Evolutionary conservation across 2,329 filamentous ascomycete species (phyloP).

Genomic region (Aureobasidium leucospermi): DNA sequence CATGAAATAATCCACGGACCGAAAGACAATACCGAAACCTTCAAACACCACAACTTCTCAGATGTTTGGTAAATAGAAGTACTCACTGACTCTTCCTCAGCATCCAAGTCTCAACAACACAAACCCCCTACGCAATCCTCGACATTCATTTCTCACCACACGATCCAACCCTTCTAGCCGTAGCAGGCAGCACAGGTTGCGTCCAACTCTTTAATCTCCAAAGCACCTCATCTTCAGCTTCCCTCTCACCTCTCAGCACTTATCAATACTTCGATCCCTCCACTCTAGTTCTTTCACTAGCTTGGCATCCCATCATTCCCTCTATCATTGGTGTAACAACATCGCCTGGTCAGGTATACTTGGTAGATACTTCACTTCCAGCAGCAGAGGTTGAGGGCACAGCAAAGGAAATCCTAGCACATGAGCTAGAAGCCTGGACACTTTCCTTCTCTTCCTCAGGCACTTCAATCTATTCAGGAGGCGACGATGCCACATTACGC

Average conservation of each 20-base stretch:
- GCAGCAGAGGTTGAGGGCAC: neutral
- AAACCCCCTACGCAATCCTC: conserved; percentile 66
- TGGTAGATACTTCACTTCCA: conserved; percentile 20
- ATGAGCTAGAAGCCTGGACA: conserved; percentile 66
- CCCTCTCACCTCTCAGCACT: conserved; percentile 34
- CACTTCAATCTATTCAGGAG: conserved; percentile 56
- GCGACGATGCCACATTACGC: conserved; percentile 62
- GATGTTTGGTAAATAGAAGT: no score
- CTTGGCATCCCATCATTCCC: conserved; percentile 57
- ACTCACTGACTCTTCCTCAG: no score
- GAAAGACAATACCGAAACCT: no score
- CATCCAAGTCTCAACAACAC: conserved; percentile 36
- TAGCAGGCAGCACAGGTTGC: conserved; percentile 69
- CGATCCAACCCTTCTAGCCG: conserved; percentile 52
- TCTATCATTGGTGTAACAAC: conserved; percentile 62
- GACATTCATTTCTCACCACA: conserved; percentile 73
- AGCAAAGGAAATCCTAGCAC: conserved; percentile 24
- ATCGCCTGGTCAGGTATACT: conserved; percentile 55
- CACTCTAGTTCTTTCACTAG: conserved; percentile 63
- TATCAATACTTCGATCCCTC: conserved; percentile 47
- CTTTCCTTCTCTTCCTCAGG: conserved; percentile 45
- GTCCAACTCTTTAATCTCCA: conserved; percentile 51
- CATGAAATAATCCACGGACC: no score
- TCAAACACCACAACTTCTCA: no score
- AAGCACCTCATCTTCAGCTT: conserved; percentile 29